Base-by-base conservation (phyloP, 306 rosid species). In the Ceratonia siliqua region DNA sequence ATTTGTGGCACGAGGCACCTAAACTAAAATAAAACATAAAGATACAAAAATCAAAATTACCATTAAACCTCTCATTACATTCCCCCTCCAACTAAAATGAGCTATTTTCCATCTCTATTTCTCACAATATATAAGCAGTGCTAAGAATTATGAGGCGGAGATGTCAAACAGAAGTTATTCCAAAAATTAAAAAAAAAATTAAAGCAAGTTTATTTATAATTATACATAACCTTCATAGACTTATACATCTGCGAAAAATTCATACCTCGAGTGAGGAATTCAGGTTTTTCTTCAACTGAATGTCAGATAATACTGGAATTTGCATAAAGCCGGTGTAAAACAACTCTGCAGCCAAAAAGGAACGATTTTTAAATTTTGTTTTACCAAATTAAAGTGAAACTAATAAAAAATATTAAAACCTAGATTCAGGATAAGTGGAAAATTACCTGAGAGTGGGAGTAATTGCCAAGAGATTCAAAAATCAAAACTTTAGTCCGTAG, bases 391-490 rank as follows among this genome's bases (percentile, higher is more conserved):
- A 42, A 72, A 15, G 41, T 5, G 59, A 38, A 66, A 72, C 15
- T 46, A 33, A 21, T 13, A 32, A 14, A 58, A 30, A 64, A 32
- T 21, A 12, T 28, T 9, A 62, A 82, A 46, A 68, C 82, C 83
- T 74, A 27, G 25, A 52, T 5, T 59, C 33, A 28, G 79, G 65
- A 62, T n/a, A 6, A 18, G 67, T 11, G 42, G 21, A 58, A 11
- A 32, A 42, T 63, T 17, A 59, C 73, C 72, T 27, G 32, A 55
- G 33, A 12, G 2, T 6, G 64, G 1, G 59, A 57, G 49, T 72
- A 39, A 63, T 56, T 25, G 45, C 18, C 41, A 49, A 35, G 28
- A 54, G 50, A 66, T 65, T 30, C 33, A 3, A 18, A 8, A 45
- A 20, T 0, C 6, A 36, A 36, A 36, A 6, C 3, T 39, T 49